phyloP scores from a whole-genome alignment of 352 stramenopile genomes.

The Globisporangium irregulare region DNA sequence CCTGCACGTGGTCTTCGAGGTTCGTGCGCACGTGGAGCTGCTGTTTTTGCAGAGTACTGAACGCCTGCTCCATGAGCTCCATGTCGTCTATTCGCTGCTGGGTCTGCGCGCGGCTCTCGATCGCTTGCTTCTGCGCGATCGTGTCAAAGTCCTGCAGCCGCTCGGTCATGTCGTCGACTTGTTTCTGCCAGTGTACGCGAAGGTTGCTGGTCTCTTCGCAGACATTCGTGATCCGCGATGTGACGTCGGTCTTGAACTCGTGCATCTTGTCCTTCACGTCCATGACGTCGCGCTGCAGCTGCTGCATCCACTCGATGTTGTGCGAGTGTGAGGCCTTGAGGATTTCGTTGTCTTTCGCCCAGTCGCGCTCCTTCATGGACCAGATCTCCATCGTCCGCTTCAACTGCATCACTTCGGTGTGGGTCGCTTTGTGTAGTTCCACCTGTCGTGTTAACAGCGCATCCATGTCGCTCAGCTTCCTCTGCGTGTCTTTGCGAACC shows the following conservation, averaged over 20 bases:
- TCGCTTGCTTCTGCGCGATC: constrained; percentile 36
- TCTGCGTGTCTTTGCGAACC: constrained; percentile 63
- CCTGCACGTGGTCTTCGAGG: constrained; percentile 54
- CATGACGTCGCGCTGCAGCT: constrained; percentile 78
- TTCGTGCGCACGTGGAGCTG: constrained; percentile 49
- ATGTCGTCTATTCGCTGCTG: constrained; percentile 69
- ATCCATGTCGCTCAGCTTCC: constrained; percentile 58
- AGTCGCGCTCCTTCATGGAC: constrained; percentile 78
- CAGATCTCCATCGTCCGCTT: constrained; percentile 80
- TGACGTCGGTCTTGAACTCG: constrained; percentile 58
- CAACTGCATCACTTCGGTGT: constrained; percentile 66
- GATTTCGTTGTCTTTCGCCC: constrained; percentile 85
- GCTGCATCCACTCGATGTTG: constrained; percentile 86
- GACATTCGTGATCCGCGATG: constrained; percentile 47
- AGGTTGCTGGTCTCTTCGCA: constrained; percentile 67
- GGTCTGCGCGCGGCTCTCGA: constrained; percentile 35
- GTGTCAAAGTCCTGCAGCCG: constrained; percentile 55
- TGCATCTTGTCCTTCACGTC: constrained; percentile 76
- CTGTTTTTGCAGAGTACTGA: constrained; percentile 65
- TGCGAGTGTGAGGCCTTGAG: constrained; percentile 78
- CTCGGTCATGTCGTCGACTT: constrained; percentile 62
- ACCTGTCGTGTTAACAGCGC: constrained; percentile 50
- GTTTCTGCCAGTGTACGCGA: constrained; percentile 65
- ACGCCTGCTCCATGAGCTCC: constrained; percentile 70
- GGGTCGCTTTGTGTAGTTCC: constrained; percentile 58